Evolutionary conservation across 1,284 basidiomycete genomes (phyloP), one percentile per base, ranked within the genome.

Genomic region (Pseudozyma pruni): DNA sequence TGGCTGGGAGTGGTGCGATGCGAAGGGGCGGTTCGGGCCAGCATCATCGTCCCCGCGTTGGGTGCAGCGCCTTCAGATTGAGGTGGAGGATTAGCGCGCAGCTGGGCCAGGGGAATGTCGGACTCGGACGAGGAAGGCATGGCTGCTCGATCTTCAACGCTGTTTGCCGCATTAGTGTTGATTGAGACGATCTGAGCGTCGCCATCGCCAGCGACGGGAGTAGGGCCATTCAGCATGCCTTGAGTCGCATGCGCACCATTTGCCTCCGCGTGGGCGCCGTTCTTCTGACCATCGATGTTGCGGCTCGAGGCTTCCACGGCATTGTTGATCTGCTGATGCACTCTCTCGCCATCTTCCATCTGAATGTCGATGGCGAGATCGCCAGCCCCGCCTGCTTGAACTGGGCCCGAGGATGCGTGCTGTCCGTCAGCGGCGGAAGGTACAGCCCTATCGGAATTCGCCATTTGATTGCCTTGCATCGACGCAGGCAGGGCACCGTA

Each of bases 51-150:
- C 16, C 48, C 48, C 9, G 27, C 22, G 5, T 32, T 17, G 6
- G 42, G 20, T 27, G 13, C 31, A 13, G 13, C 16, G 25, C 29
- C n/a, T 19, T 31, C 29, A 20, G 1, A 19, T 4, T 38, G 45
- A 13, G 29, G 37, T 10, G 23, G 11, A 11, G 20, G 22, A 29
- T 20, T 37, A 2, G 33, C 10, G 32, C n/a, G 45, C 10, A 35
- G 33, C 16, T 47, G 32, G 16, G 45, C 33, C 34, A 38, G 14
- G 8, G 45, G 45, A 8, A 17, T 14, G 16, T 47, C 45, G n/a
- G 45, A 47, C 3, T 33, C 31, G 13, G 44, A 16, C 8, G 44
- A 35, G 6, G 44, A 35, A 6, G 20, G 31, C 6, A 45, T 8
- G 34, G 14, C 14, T 17, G 6, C 6, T 14, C 16, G 34, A 8